Conservation (phyloP, 495 filamentous ascomycete species). For the Trichoderma reesei region DNA sequence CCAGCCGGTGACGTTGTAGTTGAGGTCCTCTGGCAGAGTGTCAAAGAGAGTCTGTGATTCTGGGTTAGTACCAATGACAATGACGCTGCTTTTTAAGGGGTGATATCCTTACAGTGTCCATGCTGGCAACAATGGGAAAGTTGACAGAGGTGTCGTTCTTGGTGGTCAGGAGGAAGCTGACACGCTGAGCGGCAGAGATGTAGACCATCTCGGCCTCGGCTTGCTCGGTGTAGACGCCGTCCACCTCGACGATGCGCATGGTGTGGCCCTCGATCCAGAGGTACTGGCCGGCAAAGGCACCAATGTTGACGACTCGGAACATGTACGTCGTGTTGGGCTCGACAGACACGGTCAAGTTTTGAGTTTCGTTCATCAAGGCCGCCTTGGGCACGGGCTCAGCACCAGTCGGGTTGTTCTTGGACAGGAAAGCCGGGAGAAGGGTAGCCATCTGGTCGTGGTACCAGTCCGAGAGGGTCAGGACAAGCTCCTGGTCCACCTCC, state of each 20-base stretch:
- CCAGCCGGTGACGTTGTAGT: slow-evolving; percentile 73
- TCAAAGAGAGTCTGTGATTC: slow-evolving; percentile 56
- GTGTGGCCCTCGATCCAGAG: slow-evolving; percentile 69
- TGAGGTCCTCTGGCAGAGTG: slow-evolving; percentile 48
- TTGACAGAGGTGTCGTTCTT: slow-evolving; percentile 55
- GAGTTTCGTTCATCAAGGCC: slow-evolving; percentile 60
- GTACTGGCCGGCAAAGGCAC: slow-evolving; percentile 57
- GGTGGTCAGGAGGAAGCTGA: slow-evolving; percentile 56
- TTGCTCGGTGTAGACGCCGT: slow-evolving; percentile 49
- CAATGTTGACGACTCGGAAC: slow-evolving; percentile 64
- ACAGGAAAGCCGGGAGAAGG: slow-evolving; percentile 47
- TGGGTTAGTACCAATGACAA: slow-evolving; percentile 11
- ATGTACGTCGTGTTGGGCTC: slow-evolving; percentile 70
- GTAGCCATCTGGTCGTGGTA: slow-evolving; percentile 51
- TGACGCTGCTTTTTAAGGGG: not conserved
- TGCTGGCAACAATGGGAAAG: slow-evolving; percentile 55
- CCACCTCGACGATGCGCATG: slow-evolving; percentile 48
- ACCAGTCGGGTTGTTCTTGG: slow-evolving; percentile 47
- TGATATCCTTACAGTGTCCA: slow-evolving; percentile 45
- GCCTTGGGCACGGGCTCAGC: slow-evolving; percentile 58
- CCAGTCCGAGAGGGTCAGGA: slow-evolving; percentile 60
- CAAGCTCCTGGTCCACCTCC: slow-evolving; percentile 57
- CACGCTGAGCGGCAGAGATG: slow-evolving; percentile 60
- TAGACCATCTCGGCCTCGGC: slow-evolving; percentile 53
- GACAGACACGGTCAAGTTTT: slow-evolving; percentile 40